Evolutionary conservation across 1,284 basidiomycete genomes (phyloP).

Genomic region (Moesziomyces sp.): DNA sequence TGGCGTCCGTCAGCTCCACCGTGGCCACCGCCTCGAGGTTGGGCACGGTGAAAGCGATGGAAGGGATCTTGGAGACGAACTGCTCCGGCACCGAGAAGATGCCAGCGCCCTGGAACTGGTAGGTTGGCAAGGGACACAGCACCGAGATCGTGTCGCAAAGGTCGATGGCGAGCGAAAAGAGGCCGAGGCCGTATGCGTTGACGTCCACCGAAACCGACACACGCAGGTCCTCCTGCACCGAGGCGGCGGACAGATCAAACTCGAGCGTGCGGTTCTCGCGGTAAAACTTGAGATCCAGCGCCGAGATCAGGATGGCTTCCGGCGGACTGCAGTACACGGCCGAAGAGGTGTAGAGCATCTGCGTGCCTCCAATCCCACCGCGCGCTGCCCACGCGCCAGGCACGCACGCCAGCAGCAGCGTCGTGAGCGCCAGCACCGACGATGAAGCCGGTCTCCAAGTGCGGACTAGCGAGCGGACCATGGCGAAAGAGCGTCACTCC

Average conservation of each 20-base stretch:
- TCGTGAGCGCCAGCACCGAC: conserved; percentile 7
- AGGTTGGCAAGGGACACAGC: conserved; percentile 64
- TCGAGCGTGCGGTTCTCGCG: conserved; percentile 60
- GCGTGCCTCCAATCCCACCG: conserved; percentile 28
- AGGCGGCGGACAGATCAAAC: conserved; percentile 62
- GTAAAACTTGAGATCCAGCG: conserved; percentile 58
- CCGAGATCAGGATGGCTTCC: conserved; percentile 57
- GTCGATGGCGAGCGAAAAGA: conserved; percentile 60
- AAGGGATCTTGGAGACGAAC: conserved; percentile 74
- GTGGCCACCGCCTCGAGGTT: conserved; percentile 91
- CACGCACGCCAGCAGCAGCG: conserved; percentile 7
- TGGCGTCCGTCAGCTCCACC: conserved; percentile 78
- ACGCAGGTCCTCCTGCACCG: conserved; percentile 46
- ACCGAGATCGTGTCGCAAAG: conserved; percentile 59
- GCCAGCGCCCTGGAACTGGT: conserved; percentile 73
- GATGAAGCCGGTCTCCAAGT: neutral
- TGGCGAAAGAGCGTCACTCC: too few species aligned
- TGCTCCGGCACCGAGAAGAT: conserved; percentile 77
- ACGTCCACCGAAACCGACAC: conserved; percentile 53
- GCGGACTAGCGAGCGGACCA: too few species aligned
- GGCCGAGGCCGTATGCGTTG: conserved; percentile 63
- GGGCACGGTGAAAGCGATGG: conserved; percentile 85
- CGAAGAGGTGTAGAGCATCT: conserved; percentile 58
- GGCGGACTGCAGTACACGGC: conserved; percentile 64
- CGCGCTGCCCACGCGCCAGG: conserved; percentile 4